phyloP scores from a whole-genome alignment of 108 stramenopile species.

The Conticribra weissflogii region DNA sequence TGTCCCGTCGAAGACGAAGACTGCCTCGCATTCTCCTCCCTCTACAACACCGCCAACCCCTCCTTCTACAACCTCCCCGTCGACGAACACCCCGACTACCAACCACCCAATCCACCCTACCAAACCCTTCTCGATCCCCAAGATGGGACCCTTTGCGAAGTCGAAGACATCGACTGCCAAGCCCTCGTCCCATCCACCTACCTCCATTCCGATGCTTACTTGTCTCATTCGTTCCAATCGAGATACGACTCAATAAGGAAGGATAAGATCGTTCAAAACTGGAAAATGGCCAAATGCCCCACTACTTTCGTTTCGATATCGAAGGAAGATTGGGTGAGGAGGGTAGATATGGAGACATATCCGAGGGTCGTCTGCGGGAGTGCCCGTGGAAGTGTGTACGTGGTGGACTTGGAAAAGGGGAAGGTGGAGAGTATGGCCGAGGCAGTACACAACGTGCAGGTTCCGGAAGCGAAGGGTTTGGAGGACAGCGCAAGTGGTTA shows the following conservation, averaged over 20 bases:
- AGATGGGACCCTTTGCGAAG: conserved; percentile 10
- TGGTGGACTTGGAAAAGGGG: conserved; percentile 61
- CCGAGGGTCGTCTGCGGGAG: conserved; percentile 70
- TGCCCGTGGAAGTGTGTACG: conserved; percentile 56
- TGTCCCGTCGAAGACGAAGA: conserved; percentile 27
- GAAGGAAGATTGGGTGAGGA: conserved; percentile 59
- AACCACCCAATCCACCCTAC: too few relatives aligned
- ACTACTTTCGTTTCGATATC: conserved; percentile 23
- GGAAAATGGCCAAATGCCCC: conserved; percentile 26
- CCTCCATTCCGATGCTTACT: conserved; percentile 4
- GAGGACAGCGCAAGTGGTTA: too few relatives aligned
- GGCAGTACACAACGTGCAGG: conserved; percentile 29
- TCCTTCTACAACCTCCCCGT: not conserved
- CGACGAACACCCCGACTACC: too few relatives aligned
- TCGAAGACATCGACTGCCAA: conserved; percentile 14
- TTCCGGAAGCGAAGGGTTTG: conserved; percentile 15
- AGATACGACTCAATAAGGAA: conserved; percentile 15
- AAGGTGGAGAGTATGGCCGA: conserved; percentile 34
- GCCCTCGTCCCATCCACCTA: conserved; percentile 13
- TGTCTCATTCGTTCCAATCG: conserved; percentile 10
- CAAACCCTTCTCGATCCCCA: not conserved
- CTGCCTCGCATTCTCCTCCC: conserved; percentile 22
- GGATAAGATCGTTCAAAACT: conserved; percentile 16
- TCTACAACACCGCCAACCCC: conserved; percentile 7
- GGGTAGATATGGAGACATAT: conserved; percentile 65